Evolutionary conservation across 164 flowering plant genomes (phyloP).

Genomic region (Chimonanthus salicifolius): DNA sequence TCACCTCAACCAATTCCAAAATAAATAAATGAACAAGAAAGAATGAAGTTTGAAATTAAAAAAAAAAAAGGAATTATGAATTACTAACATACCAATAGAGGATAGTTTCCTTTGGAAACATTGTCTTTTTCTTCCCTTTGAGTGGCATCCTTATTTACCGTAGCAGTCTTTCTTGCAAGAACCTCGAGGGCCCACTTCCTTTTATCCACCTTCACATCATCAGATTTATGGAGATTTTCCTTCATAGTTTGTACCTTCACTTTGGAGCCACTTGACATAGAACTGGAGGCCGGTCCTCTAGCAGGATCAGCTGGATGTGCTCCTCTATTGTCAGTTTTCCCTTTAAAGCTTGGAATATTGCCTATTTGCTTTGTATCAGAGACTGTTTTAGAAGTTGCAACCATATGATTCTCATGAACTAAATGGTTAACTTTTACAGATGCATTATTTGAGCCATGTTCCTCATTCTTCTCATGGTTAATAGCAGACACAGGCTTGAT

Average conservation of each 20-base stretch:
- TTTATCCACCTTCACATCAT: conserved; percentile 52
- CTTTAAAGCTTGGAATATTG: conserved; percentile 19
- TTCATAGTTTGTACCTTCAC: conserved; percentile 18
- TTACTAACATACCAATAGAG: conserved; percentile 55
- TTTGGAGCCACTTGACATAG: conserved; percentile 29
- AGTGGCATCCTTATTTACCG: conserved; percentile 18
- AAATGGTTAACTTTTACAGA: conserved; percentile 14
- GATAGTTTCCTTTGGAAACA: conserved; percentile 59
- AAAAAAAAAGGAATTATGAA: background rate
- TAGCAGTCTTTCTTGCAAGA: conserved; percentile 79
- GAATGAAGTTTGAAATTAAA: background rate
- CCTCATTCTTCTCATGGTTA: conserved; percentile 1
- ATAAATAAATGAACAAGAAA: background rate
- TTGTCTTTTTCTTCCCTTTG: conserved; percentile 45
- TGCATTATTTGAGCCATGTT: background rate
- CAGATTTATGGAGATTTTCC: conserved; percentile 37
- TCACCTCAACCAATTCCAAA: conserved; percentile 18
- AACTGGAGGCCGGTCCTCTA: conserved; percentile 14
- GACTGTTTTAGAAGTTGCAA: conserved; percentile 6
- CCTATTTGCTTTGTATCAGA: conserved; percentile 19
- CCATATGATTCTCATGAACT: conserved; percentile 5
- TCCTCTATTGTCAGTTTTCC: conserved; percentile 22
- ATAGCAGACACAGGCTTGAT: conserved; percentile 63
- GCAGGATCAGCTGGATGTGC: conserved; percentile 13
- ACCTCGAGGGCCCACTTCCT: conserved; percentile 92